These are phyloP conservation scores for Chimonanthus praecox DNA, from an alignment of 164 flowering plant genomes.

Conservation along the genomic window DNA sequence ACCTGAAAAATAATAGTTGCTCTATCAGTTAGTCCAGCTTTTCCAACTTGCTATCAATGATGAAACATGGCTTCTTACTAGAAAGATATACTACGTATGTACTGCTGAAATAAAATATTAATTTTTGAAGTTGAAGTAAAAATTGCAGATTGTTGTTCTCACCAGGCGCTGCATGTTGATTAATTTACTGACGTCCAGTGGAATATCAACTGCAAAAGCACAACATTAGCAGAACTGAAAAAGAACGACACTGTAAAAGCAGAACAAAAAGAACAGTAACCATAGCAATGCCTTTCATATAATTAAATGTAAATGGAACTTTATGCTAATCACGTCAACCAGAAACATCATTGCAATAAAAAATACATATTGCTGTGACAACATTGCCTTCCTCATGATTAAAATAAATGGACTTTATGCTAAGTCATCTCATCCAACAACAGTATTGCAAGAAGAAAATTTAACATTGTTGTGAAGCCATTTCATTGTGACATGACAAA, in stretches of 20 bases:
- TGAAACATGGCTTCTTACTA: not conserved
- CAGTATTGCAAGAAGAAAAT: too few relatives aligned
- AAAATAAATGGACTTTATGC: too few relatives aligned
- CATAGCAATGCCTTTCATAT: too few relatives aligned
- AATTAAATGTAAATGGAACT: too few relatives aligned
- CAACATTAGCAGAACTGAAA: slow-evolving; percentile 1
- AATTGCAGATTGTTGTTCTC: slow-evolving; percentile 17
- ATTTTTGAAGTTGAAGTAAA: not conserved
- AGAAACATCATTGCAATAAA: too few relatives aligned
- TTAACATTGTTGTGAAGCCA: too few relatives aligned
- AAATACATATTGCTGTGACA: too few relatives aligned
- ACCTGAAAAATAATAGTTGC: slow-evolving; percentile 39
- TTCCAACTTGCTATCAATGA: not conserved
- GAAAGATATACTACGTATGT: not conserved
- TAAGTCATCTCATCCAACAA: too few relatives aligned
- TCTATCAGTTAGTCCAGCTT: slow-evolving; percentile 5
- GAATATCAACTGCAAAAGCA: slow-evolving; percentile 72
- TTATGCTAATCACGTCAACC: too few relatives aligned
- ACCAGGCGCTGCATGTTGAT: slow-evolving; percentile 91
- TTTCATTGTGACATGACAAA: too few relatives aligned
- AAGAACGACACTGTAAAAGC: not conserved
- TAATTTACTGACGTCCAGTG: slow-evolving; percentile 72
- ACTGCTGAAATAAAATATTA: too few relatives aligned
- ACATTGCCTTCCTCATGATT: too few relatives aligned
- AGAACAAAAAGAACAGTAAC: not conserved